These are phyloP conservation scores for Alliaria petiolata DNA, from an alignment of 345 rosid genomes.

Conservation along the genomic window DNA sequence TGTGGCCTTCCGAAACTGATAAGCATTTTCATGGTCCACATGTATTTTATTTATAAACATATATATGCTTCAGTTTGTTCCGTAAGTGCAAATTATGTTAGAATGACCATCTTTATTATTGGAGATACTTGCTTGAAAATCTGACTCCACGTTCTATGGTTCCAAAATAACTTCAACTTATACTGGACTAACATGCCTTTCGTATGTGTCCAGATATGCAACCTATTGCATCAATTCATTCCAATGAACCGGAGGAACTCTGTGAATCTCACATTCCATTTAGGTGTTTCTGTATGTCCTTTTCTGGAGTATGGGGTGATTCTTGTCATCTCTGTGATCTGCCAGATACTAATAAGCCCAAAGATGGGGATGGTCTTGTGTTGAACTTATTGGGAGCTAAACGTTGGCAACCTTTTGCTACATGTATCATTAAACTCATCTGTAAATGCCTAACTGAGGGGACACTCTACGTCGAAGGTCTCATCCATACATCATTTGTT, in stretches of 20 bases:
- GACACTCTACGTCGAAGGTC: constrained; percentile 82
- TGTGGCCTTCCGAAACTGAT: not conserved
- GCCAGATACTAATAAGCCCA: constrained; percentile 55
- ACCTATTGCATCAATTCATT: constrained; percentile 41
- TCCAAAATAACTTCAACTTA: constrained; percentile 7
- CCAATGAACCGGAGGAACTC: constrained; percentile 35
- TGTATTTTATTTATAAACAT: not conserved
- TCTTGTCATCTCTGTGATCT: constrained; percentile 59
- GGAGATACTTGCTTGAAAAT: constrained; percentile 1
- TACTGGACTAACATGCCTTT: constrained; percentile 12
- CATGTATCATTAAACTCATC: constrained; percentile 75
- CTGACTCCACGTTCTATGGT: not conserved
- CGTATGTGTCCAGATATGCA: constrained; percentile 56
- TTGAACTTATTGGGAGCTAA: constrained; percentile 50
- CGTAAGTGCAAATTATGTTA: not conserved
- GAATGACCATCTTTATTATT: not conserved
- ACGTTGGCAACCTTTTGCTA: constrained; percentile 81
- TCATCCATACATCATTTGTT: constrained; percentile 57
- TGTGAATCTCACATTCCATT: constrained; percentile 38
- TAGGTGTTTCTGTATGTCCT: constrained; percentile 61
- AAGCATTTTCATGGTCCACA: not conserved
- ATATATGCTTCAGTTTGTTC: not conserved
- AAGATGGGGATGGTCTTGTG: constrained; percentile 63
- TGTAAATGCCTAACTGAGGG: constrained; percentile 89
- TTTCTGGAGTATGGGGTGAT: constrained; percentile 49